phyloP scores from a whole-genome alignment of 1,284 basidiomycete genomes.

The Schizopora paradoxa region DNA sequence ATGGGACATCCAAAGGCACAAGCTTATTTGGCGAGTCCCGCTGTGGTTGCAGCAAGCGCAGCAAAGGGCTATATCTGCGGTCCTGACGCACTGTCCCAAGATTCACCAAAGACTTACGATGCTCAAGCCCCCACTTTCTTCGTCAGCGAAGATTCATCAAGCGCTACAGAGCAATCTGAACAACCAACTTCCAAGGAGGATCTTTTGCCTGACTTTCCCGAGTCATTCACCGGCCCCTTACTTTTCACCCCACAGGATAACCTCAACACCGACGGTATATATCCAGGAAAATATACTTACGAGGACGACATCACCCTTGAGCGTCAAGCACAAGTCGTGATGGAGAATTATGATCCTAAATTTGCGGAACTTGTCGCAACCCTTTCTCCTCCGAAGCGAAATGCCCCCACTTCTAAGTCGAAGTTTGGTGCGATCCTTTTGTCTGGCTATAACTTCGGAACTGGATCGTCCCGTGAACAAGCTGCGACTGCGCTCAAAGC shows the following conservation, averaged over 20 bases:
- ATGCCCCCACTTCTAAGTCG: conserved; percentile 23
- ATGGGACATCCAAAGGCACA: conserved; percentile 96
- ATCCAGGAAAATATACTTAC: conserved; percentile 99
- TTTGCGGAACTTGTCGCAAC: conserved; percentile 76
- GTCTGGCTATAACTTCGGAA: conserved; percentile 97
- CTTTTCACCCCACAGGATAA: conserved; percentile 97
- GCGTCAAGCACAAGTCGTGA: conserved; percentile 93
- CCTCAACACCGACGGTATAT: conserved; percentile 97
- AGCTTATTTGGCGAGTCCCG: conserved; percentile 94
- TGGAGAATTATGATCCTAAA: conserved; percentile 96
- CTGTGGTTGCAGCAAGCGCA: conserved; percentile 94
- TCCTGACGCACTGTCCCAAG: conserved; percentile 68
- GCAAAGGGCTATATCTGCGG: conserved; percentile 88
- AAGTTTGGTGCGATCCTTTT: conserved; percentile 75
- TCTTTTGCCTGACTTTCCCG: conserved; percentile 78
- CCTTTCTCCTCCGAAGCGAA: conserved; percentile 31
- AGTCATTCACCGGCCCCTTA: conserved; percentile 76
- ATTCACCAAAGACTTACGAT: conserved; percentile 34
- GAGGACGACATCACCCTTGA: conserved; percentile 98
- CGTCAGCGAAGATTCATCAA: conserved; percentile 30
- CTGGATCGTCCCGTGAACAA: conserved; percentile 97
- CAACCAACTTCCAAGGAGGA: conserved; percentile 42
- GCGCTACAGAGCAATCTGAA: no score
- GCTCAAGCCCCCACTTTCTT: conserved; percentile 56
- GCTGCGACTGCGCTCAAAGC: conserved; percentile 96